phyloP scores from a whole-genome alignment of 768 basidiomycete genomes.

The Inosperma sp. region DNA sequence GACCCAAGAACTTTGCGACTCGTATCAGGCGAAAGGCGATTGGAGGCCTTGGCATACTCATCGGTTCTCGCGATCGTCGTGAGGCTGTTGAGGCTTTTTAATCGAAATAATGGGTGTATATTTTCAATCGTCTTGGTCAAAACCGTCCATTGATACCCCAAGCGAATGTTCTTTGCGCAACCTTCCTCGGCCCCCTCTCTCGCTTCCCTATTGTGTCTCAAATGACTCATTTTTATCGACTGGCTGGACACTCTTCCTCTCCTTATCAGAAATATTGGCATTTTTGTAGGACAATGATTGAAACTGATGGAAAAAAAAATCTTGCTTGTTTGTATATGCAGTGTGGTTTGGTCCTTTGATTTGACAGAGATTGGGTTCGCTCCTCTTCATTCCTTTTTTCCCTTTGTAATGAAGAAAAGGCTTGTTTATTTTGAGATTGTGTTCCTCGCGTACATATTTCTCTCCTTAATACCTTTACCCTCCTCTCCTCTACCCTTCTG shows the following conservation, averaged over 20 bases:
- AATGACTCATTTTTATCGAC: slow-evolving; percentile 23
- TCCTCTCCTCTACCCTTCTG: too few species aligned
- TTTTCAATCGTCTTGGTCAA: slow-evolving; percentile 1
- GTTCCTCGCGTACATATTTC: slow-evolving; percentile 1
- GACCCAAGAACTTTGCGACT: slow-evolving; percentile 84
- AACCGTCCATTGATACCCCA: not conserved
- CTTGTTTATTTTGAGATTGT: not conserved
- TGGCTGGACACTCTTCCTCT: slow-evolving; percentile 24
- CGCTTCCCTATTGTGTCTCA: slow-evolving; percentile 14
- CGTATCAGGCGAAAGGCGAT: slow-evolving; percentile 83
- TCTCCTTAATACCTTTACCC: slow-evolving; percentile 5
- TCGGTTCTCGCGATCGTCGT: slow-evolving; percentile 77
- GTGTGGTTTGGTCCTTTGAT: slow-evolving; percentile 5
- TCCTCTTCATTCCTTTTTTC: not conserved
- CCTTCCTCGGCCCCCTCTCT: slow-evolving; percentile 7
- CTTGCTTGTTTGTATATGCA: slow-evolving; percentile 1
- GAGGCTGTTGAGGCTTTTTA: slow-evolving; percentile 70
- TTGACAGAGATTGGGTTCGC: slow-evolving; percentile 7
- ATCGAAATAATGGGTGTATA: slow-evolving; percentile 24
- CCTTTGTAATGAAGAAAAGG: slow-evolving; percentile 1
- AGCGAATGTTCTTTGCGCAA: slow-evolving; percentile 5
- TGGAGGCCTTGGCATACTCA: slow-evolving; percentile 71
- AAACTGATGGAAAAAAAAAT: slow-evolving; percentile 10
- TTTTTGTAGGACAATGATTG: slow-evolving; percentile 20
- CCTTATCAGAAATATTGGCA: slow-evolving; percentile 16